These are phyloP conservation scores for Graphium sp. DNA, from an alignment of 2,329 filamentous ascomycete genomes.

Conservation along the genomic window DNA sequence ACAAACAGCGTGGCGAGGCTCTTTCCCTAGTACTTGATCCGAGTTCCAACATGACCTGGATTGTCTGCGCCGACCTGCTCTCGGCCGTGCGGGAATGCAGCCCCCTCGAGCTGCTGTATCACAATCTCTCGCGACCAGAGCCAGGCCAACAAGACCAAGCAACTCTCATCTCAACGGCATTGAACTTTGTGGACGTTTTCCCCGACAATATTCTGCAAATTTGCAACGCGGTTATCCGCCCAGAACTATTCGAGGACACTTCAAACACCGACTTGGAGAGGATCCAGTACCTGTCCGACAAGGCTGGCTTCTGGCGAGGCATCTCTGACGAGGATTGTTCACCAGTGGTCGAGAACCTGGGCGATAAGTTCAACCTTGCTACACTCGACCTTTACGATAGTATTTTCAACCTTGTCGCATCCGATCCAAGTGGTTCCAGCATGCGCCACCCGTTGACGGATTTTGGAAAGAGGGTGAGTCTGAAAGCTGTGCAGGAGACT, in stretches of 20 bases:
- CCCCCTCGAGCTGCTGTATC: conserved; percentile 54
- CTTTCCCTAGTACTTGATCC: conserved; percentile 62
- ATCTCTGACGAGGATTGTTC: conserved; percentile 70
- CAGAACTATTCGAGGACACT: conserved; percentile 60
- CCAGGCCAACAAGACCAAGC: conserved; percentile 36
- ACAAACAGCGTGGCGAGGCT: conserved; percentile 71
- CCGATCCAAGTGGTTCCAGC: conserved; percentile 9
- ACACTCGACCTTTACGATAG: conserved; percentile 35
- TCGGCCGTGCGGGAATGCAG: conserved; percentile 69
- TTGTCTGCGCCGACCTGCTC: conserved; percentile 67
- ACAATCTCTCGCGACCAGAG: conserved; percentile 44
- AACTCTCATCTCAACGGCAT: conserved; percentile 50
- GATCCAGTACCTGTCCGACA: conserved; percentile 63
- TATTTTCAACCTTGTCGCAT: conserved; percentile 28
- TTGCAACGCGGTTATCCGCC: conserved; percentile 49
- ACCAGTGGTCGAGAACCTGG: conserved; percentile 51
- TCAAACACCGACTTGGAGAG: conserved; percentile 54
- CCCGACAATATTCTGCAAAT: conserved; percentile 51
- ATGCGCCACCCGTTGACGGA: conserved; percentile 43
- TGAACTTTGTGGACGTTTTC: conserved; percentile 54
- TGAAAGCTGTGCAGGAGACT: conserved; percentile 65
- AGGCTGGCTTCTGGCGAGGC: conserved; percentile 59
- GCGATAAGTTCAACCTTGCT: conserved; percentile 44
- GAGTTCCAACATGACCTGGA: conserved; percentile 58
- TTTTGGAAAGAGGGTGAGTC: conserved; percentile 59